These are phyloP conservation scores for Leonotis leonurus DNA, from an alignment of 257 asterid species.

Conservation along the genomic window DNA sequence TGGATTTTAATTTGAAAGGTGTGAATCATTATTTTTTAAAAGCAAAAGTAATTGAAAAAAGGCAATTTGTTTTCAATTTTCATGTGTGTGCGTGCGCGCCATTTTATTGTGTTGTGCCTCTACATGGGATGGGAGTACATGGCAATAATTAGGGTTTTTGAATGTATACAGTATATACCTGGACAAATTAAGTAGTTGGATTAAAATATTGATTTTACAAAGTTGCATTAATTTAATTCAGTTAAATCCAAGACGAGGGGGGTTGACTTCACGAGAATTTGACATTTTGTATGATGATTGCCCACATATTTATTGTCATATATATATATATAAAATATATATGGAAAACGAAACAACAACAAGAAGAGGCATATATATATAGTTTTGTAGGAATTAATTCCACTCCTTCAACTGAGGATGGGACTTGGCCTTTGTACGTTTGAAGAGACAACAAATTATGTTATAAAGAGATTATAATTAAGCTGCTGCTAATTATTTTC, in stretches of 20 bases:
- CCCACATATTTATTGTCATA: not conserved
- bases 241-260: not conserved
- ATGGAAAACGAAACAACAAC: too few species aligned
- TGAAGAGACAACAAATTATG: constrained; percentile 1
- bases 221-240: not conserved
- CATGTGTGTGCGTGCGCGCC: too few species aligned
- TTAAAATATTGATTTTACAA: not conserved
- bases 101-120: too few species aligned
- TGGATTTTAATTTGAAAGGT: not conserved
- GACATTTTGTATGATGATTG: not conserved
- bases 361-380: not conserved
- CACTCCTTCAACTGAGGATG: constrained; percentile 16
- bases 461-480: too few species aligned
- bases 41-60: too few species aligned
- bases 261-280: not conserved
- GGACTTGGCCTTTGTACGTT: constrained; percentile 18
- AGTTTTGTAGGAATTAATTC: not conserved
- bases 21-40: too few species aligned
- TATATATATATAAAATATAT: not conserved
- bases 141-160: too few species aligned
- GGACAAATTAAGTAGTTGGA: not conserved
- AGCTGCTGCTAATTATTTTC: not conserved
- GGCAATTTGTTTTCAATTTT: too few species aligned
- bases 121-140: too few species aligned
- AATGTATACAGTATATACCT: too few species aligned